phyloP scores from a whole-genome alignment of 257 asterid species.

The Nemophila menziesii region DNA sequence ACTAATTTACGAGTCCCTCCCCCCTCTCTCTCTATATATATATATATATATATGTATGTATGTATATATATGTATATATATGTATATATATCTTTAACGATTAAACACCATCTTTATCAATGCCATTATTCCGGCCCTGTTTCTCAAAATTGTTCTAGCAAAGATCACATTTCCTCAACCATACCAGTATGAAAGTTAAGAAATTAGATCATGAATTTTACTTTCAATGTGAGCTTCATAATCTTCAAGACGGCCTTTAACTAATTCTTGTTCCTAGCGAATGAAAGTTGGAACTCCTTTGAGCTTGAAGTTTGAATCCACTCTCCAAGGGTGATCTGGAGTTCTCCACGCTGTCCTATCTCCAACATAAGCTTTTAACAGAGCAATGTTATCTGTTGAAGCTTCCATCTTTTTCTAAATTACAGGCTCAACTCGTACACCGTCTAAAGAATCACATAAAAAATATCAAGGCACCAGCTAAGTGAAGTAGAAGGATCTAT shows the following conservation, averaged over 20 bases:
- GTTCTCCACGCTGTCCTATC: constrained; percentile 87
- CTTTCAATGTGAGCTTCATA: constrained; percentile 65
- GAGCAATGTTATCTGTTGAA: constrained; percentile 43
- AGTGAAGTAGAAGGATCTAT: constrained; percentile 65
- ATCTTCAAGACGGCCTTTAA: constrained; percentile 72
- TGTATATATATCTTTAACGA: no score
- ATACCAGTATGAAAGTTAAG: constrained; percentile 16
- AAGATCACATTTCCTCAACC: constrained; percentile 2
- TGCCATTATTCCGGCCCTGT: no score
- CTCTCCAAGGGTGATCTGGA: constrained; percentile 69
- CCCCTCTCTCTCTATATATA: no score
- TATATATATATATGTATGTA: no score
- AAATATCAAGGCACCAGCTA: constrained; percentile 90
- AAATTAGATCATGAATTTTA: constrained; percentile 42
- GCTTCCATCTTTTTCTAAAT: constrained; percentile 73
- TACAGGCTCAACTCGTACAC: constrained; percentile 95
- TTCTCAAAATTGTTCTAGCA: no score
- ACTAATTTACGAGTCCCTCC: no score
- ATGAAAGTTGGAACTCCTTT: constrained; percentile 74
- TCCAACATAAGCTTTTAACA: constrained; percentile 87
- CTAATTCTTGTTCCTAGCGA: constrained; percentile 58
- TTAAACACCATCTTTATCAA: no score
- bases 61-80: no score
- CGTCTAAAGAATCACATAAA: constrained; percentile 25
- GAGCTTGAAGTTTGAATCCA: constrained; percentile 54